Evolutionary conservation across 2,329 filamentous ascomycete genomes (phyloP).

Genomic region (Stagonosporopsis vannaccii): DNA sequence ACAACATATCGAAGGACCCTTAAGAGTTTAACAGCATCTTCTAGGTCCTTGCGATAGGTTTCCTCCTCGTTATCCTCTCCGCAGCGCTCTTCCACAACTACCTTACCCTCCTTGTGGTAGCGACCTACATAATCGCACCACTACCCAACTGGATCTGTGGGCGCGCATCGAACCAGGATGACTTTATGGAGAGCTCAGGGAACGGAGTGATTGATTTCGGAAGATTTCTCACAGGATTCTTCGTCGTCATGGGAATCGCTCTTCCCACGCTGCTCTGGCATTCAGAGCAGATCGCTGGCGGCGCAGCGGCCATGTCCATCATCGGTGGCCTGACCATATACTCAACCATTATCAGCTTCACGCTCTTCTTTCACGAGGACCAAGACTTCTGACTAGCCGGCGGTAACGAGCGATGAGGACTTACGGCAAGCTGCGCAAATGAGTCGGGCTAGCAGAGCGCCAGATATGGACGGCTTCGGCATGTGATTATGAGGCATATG

Average conservation of each 20-base stretch:
- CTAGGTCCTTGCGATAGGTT: slow-evolving; percentile 92
- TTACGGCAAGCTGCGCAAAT: not conserved
- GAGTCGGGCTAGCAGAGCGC: not conserved
- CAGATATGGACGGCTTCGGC: not conserved
- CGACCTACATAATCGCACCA: slow-evolving; percentile 91
- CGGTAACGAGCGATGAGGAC: slow-evolving; percentile 29
- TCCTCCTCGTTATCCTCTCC: slow-evolving; percentile 97
- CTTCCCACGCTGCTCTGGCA: slow-evolving; percentile 89
- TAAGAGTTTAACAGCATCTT: slow-evolving; percentile 8
- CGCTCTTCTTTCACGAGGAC: slow-evolving; percentile 98
- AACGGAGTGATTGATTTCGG: slow-evolving; percentile 91
- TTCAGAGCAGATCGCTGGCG: slow-evolving; percentile 78
- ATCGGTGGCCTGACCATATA: slow-evolving; percentile 93
- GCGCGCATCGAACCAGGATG: slow-evolving; percentile 88
- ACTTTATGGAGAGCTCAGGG: slow-evolving; percentile 87
- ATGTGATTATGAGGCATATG: slow-evolving; percentile 13
- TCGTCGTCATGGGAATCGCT: slow-evolving; percentile 97
- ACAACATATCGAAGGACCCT: slow-evolving; percentile 1
- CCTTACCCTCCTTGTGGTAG: slow-evolving; percentile 93
- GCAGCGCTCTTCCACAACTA: slow-evolving; percentile 95
- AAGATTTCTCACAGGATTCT: slow-evolving; percentile 90
- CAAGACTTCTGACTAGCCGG: slow-evolving; percentile 78
- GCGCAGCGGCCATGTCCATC: slow-evolving; percentile 95
- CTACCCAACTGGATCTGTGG: slow-evolving; percentile 96
- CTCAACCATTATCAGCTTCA: slow-evolving; percentile 96